Percentiles rank a stretch among this genome's conserved stretches.
phyloP scores from a whole-genome alignment of 257 asterid genomes.

The Solanum arcanum region DNA sequence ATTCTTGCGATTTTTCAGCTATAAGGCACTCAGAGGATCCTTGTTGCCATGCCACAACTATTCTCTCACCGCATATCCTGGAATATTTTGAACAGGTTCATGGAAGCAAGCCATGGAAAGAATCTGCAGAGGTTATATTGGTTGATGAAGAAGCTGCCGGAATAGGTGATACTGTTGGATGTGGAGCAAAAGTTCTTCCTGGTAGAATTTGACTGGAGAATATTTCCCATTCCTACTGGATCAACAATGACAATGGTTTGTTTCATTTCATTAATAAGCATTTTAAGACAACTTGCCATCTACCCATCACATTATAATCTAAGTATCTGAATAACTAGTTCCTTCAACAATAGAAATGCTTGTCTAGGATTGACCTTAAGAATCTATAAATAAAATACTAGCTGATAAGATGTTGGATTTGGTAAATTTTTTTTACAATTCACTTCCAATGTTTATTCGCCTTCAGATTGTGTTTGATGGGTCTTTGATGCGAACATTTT shows the following conservation, averaged over 20 bases:
- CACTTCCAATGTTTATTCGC: background rate
- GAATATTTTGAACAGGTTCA: no score
- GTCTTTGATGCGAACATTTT: no score
- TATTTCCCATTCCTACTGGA: background rate
- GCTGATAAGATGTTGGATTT: background rate
- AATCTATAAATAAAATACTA: background rate
- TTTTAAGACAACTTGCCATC: background rate
- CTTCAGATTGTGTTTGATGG: background rate
- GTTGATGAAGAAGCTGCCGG: conserved; percentile 25
- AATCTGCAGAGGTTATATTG: conserved; percentile 27
- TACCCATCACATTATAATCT: background rate
- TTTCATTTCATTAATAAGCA: background rate
- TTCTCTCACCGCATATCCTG: no score
- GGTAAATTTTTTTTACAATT: no score
- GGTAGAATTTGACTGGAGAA: conserved; percentile 15
- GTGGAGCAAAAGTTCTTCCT: conserved; percentile 63
- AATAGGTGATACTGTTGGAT: conserved; percentile 37
- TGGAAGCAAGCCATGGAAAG: conserved; percentile 14
- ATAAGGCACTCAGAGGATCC: no score
- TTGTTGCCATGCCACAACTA: no score
- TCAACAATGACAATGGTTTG: conserved; percentile 20
- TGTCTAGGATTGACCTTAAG: no score
- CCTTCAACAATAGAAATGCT: background rate
- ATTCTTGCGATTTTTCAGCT: no score
- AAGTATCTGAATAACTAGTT: background rate